A percentile compares a stretch with the other conserved stretches of the same genome.
phyloP scores from a whole-genome alignment of 306 rosid species.

The Acacia confusa region DNA sequence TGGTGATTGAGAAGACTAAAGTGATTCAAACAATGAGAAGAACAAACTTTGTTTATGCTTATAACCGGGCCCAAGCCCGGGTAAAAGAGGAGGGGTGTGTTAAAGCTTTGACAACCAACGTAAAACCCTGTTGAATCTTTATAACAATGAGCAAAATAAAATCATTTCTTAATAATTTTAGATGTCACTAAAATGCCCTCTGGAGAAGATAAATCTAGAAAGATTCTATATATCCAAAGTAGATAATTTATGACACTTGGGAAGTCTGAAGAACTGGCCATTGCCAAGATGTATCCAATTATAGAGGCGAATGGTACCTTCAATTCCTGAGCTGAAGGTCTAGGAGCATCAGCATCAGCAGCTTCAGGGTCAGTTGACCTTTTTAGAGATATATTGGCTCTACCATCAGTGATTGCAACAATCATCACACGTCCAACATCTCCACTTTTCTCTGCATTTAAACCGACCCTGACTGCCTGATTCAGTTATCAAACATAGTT shows the following conservation, averaged over 20 bases:
- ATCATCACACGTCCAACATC: conserved; percentile 95
- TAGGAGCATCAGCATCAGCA: conserved; percentile 67
- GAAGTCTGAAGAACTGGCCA: background rate
- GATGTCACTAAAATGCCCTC: background rate
- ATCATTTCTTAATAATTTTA: background rate
- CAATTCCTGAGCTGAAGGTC: conserved; percentile 81
- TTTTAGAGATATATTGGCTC: conserved; percentile 94
- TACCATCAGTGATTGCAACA: conserved; percentile 93
- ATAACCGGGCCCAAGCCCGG: too few relatives aligned
- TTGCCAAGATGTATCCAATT: background rate
- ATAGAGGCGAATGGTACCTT: conserved; percentile 57
- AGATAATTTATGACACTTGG: conserved; percentile 10
- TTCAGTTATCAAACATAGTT: conserved; percentile 31
- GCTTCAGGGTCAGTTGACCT: conserved; percentile 90
- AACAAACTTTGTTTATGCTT: too few relatives aligned
- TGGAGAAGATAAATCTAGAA: background rate
- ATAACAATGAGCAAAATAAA: background rate
- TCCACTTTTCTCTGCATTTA: conserved; percentile 98
- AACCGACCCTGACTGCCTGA: conserved; percentile 94
- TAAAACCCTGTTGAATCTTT: too few relatives aligned
- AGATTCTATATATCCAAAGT: conserved; percentile 16
- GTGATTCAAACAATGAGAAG: background rate
- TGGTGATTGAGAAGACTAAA: background rate
- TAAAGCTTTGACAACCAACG: too few relatives aligned
- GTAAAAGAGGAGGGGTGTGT: too few relatives aligned